Percentiles rank a stretch among this genome's conserved stretches.
Evolutionary conservation across 495 filamentous ascomycete species (phyloP).

Genomic region (Penicillium longicatenatum): DNA sequence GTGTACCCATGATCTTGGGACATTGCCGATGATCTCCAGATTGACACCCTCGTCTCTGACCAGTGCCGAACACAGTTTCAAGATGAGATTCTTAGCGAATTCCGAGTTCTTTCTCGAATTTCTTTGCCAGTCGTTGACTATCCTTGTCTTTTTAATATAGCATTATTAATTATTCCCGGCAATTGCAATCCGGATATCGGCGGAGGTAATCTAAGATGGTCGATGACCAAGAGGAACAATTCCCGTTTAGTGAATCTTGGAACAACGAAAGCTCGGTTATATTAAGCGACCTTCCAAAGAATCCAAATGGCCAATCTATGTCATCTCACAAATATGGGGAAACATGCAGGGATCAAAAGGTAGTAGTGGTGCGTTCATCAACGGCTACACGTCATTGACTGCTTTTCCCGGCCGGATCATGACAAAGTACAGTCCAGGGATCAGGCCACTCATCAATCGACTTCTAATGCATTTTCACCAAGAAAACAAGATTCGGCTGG

Average conservation of each 20-base stretch:
- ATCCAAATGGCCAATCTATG: background rate
- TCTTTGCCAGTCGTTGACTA: too few species aligned
- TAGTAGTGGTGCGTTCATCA: conserved; percentile 13
- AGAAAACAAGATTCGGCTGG: background rate
- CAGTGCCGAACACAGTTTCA: background rate
- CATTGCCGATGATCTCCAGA: background rate
- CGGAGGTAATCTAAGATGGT: background rate
- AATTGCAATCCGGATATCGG: background rate
- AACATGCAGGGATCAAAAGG: background rate
- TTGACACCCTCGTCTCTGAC: background rate
- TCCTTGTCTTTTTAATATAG: background rate
- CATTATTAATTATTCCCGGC: background rate
- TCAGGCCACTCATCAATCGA: conserved; percentile 5
- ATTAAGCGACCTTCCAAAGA: background rate
- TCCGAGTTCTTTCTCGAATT: too few species aligned
- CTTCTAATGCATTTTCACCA: background rate
- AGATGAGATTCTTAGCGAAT: too few species aligned
- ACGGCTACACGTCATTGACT: conserved; percentile 15
- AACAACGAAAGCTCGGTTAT: background rate
- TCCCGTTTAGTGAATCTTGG: background rate
- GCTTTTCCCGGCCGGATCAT: conserved; percentile 1
- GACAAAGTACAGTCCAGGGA: conserved; percentile 1
- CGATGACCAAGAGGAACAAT: background rate
- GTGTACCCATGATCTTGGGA: background rate
- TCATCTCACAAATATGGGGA: background rate